Evolutionary conservation across 768 basidiomycete genomes (phyloP).

Genomic region (Russula emetica): DNA sequence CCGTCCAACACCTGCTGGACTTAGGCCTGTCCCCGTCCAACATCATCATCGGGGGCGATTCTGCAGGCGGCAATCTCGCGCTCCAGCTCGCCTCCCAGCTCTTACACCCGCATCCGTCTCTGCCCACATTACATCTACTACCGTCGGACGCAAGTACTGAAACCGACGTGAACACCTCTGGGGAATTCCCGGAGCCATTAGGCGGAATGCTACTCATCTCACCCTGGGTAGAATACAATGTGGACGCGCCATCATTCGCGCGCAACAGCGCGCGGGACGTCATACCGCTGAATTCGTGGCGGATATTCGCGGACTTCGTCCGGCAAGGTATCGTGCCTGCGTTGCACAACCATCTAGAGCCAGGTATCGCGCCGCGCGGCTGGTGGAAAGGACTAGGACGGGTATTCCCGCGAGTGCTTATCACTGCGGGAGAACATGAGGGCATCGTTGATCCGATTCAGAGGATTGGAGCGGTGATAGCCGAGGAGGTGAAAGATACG

Average conservation of each 20-base stretch:
- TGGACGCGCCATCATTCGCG: slow-evolving; percentile 9
- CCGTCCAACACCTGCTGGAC: slow-evolving; percentile 23
- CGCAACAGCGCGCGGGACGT: slow-evolving; percentile 3
- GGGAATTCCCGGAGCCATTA: neutral
- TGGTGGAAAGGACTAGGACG: slow-evolving; percentile 5
- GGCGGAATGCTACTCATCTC: slow-evolving; percentile 13
- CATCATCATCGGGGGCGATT: slow-evolving; percentile 27
- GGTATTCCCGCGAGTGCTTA: neutral
- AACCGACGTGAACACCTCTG: neutral
- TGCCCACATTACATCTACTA: neutral
- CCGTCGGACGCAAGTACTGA: neutral
- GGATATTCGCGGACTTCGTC: neutral
- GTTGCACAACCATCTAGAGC: slow-evolving; percentile 7
- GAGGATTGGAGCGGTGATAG: neutral
- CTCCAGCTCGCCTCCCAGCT: slow-evolving; percentile 26
- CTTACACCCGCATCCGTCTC: slow-evolving; percentile 23
- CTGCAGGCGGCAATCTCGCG: slow-evolving; percentile 21
- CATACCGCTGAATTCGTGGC: neutral
- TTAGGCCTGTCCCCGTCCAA: slow-evolving; percentile 24
- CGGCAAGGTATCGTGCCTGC: slow-evolving; percentile 1
- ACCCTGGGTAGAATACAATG: slow-evolving; percentile 1
- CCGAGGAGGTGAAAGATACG: slow-evolving; percentile 2
- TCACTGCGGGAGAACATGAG: slow-evolving; percentile 6
- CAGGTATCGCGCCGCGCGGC: neutral
- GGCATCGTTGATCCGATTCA: slow-evolving; percentile 1